Evolutionary conservation across 768 basidiomycete genomes (phyloP).

Genomic region (Phallus indusiatus): DNA sequence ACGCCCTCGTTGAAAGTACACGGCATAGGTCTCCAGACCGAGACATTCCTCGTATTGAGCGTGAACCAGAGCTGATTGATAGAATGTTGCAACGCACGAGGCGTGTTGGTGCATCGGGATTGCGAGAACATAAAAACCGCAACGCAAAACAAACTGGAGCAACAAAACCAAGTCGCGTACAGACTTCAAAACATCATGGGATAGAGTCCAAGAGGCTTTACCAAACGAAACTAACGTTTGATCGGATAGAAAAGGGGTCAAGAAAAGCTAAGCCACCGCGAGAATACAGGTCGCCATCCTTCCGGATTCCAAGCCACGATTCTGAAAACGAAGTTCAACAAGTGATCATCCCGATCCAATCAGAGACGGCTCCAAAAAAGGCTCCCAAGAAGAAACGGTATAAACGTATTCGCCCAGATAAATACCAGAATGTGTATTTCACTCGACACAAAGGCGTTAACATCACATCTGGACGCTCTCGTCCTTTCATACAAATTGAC

Average conservation of each 20-base stretch:
- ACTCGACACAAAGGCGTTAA: conserved; percentile 29
- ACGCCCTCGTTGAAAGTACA: not conserved
- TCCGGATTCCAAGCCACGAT: not conserved
- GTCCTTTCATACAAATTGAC: conserved; percentile 30
- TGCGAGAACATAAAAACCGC: conserved; percentile 18
- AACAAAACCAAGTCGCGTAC: not conserved
- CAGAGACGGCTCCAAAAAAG: not conserved
- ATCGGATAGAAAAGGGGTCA: not conserved
- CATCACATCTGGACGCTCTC: conserved; percentile 30
- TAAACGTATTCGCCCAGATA: conserved; percentile 1
- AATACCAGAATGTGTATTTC: conserved; percentile 27
- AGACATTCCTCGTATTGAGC: conserved; percentile 15
- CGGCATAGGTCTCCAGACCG: not conserved
- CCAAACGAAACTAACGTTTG: not conserved
- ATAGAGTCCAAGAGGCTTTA: not conserved
- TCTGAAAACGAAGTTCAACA: not conserved
- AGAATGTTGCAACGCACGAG: conserved; percentile 52
- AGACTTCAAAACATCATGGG: not conserved
- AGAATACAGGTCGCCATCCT: not conserved
- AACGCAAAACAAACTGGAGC: not conserved
- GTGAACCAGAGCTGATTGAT: conserved; percentile 49
- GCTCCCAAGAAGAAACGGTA: not conserved
- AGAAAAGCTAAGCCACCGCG: not conserved
- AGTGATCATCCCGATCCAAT: not conserved
- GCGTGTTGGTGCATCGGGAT: conserved; percentile 20